phyloP scores from a whole-genome alignment of 1,284 basidiomycete species.

The Neonothopanus nambi region DNA sequence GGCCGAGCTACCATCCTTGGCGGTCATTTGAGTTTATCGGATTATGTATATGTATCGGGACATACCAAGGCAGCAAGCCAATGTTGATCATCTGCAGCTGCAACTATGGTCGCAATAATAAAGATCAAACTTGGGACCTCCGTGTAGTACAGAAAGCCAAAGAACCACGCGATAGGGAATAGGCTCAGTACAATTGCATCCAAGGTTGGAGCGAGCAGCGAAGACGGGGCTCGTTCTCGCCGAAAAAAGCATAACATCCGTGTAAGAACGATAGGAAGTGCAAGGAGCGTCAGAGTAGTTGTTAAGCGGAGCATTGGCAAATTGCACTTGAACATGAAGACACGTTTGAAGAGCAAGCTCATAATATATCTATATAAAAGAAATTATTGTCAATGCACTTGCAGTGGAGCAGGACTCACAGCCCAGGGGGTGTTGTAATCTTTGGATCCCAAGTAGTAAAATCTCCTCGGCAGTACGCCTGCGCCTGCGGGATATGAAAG shows the following conservation, averaged over 20 bases:
- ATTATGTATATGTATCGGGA: conserved; percentile 19
- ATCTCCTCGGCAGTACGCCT: conserved; percentile 81
- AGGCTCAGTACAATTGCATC: conserved; percentile 65
- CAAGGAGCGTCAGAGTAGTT: conserved; percentile 59
- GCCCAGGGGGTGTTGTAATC: conserved; percentile 91
- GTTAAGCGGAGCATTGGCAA: conserved; percentile 73
- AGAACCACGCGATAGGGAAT: conserved; percentile 86
- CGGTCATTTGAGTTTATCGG: conserved; percentile 18
- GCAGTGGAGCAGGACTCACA: conserved; percentile 53
- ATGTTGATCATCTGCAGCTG: conserved; percentile 61
- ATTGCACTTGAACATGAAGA: conserved; percentile 76
- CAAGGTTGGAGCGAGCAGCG: conserved; percentile 50
- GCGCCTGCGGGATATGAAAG: conserved; percentile 91
- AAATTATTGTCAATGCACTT: neutral
- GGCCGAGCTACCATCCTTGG: conserved; percentile 58
- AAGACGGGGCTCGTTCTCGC: conserved; percentile 55
- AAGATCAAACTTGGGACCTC: conserved; percentile 80
- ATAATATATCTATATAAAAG: conserved; percentile 62
- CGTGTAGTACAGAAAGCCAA: conserved; percentile 91
- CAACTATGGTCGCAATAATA: conserved; percentile 63
- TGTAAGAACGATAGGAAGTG: conserved; percentile 63
- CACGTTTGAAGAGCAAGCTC: conserved; percentile 61
- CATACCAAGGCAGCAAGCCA: conserved; percentile 71
- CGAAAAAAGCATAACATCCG: conserved; percentile 65
- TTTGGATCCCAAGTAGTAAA: conserved; percentile 85